A percentile compares a stretch with the other conserved stretches of the same genome.
These are phyloP conservation scores for Penicillium paradoxum DNA, from an alignment of 495 filamentous ascomycete genomes.

Conservation along the genomic window DNA sequence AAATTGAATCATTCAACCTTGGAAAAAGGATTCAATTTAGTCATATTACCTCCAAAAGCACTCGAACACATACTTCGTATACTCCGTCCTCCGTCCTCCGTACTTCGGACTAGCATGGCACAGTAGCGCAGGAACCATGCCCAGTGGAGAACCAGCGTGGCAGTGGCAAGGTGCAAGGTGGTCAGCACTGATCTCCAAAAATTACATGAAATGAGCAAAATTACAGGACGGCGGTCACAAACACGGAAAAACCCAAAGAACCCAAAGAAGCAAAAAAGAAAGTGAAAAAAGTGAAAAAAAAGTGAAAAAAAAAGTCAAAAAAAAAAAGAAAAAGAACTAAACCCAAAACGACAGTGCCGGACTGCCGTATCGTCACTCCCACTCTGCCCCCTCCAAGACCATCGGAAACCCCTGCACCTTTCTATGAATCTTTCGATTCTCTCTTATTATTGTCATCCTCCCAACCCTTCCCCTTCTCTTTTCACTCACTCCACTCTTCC, in stretches of 20 bases:
- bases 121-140: not conserved
- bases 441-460: constrained; percentile 8
- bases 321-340: constrained; percentile 13
- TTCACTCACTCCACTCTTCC: constrained; percentile 17
- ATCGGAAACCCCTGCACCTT: constrained; percentile 4
- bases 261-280: too few relatives aligned
- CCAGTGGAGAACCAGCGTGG: not conserved
- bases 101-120: not conserved
- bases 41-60: too few relatives aligned
- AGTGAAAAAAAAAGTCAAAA: constrained; percentile 8
- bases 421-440: constrained; percentile 11
- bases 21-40: too few relatives aligned
- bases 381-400: constrained; percentile 5
- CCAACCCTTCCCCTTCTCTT: constrained; percentile 16
- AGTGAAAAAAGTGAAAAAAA: not conserved
- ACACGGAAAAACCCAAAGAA: too few relatives aligned
- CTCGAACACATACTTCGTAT: too few relatives aligned
- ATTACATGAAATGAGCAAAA: not conserved
- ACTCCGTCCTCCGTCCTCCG: not conserved
- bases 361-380: constrained; percentile 25
- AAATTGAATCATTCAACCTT: too few relatives aligned
- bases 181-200: not conserved
- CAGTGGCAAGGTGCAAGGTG: not conserved
- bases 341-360: constrained; percentile 24
- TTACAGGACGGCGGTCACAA: too few relatives aligned